These are phyloP conservation scores for Cercis canadensis DNA, from an alignment of 306 rosid genomes.

Conservation along the genomic window DNA sequence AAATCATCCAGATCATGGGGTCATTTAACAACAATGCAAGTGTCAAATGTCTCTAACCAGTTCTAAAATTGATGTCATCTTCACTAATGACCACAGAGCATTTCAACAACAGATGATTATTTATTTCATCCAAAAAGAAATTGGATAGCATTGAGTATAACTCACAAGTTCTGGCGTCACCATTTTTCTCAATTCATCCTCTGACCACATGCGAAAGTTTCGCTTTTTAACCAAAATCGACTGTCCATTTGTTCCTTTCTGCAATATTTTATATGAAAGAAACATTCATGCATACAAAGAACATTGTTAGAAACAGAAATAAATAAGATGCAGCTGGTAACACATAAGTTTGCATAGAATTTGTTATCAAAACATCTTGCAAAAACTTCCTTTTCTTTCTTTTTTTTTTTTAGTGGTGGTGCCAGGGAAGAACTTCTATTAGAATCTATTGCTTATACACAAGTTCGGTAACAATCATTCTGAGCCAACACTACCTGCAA, in stretches of 20 bases:
- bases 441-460: slow-evolving; percentile 15
- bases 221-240: slow-evolving; percentile 82
- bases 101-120: slow-evolving; percentile 23
- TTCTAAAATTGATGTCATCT: slow-evolving; percentile 17
- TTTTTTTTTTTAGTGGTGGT: no score
- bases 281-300: slow-evolving; percentile 42
- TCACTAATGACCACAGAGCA: slow-evolving; percentile 15
- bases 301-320: background rate
- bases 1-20: slow-evolving; percentile 10
- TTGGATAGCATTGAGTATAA: slow-evolving; percentile 31
- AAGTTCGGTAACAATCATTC: background rate
- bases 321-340: background rate
- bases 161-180: slow-evolving; percentile 96
- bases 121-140: slow-evolving; percentile 29
- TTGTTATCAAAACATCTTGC: slow-evolving; percentile 12
- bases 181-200: slow-evolving; percentile 83
- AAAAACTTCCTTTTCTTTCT: background rate
- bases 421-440: background rate
- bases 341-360: background rate
- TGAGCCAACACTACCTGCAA: slow-evolving; percentile 62
- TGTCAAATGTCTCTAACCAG: slow-evolving; percentile 6
- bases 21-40: slow-evolving; percentile 3
- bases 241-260: slow-evolving; percentile 82
- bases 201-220: slow-evolving; percentile 79
- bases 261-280: slow-evolving; percentile 46